phyloP scores from a whole-genome alignment of 805 yeast genomes.

The Candida bentonensis region DNA sequence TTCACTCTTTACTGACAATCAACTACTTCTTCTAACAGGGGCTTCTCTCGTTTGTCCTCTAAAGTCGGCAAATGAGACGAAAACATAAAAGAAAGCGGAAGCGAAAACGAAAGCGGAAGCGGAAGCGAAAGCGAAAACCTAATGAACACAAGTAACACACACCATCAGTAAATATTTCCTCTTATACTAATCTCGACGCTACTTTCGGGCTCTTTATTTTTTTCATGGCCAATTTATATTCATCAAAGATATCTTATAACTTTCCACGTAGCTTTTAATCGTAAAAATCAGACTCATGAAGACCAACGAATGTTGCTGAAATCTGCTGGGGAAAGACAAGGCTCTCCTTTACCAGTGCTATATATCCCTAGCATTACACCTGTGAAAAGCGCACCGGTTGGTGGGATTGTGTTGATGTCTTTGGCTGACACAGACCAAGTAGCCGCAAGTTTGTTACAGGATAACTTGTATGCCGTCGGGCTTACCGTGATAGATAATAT shows the following conservation, averaged over 20 bases:
- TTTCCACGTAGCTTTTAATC: background rate
- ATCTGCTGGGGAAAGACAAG: background rate
- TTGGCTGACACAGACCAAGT: background rate
- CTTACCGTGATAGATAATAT: background rate
- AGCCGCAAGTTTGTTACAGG: background rate
- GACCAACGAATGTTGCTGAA: background rate
- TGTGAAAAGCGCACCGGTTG: background rate
- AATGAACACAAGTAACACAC: background rate
- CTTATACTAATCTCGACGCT: too few species aligned
- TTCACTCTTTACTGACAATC: too few species aligned
- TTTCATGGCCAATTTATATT: background rate
- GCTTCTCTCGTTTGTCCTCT: too few species aligned
- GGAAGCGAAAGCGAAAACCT: background rate
- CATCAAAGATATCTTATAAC: background rate
- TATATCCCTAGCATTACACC: background rate
- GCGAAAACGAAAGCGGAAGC: background rate
- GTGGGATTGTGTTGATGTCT: background rate
- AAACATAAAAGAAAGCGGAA: background rate
- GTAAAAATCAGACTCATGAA: background rate
- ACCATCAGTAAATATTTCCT: background rate
- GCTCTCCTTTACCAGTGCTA: conserved; percentile 1
- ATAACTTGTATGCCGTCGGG: background rate
- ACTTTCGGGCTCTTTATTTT: background rate
- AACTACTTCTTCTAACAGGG: too few species aligned
- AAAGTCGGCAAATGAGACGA: too few species aligned